Base-by-base conservation (phyloP, 2,329 filamentous ascomycete species). In the Aquanectria penicillioides region DNA sequence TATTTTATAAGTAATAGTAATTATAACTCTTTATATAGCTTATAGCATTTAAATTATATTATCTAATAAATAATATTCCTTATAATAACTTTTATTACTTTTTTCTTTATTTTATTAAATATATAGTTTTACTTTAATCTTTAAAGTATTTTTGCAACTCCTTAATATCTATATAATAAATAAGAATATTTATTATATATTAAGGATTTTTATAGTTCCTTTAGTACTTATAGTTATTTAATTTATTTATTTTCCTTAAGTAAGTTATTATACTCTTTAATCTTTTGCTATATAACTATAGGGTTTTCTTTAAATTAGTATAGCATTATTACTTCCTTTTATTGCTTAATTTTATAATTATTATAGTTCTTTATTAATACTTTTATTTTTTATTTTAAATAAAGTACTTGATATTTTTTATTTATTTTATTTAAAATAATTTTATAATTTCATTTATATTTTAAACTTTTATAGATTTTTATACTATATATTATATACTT, bases 21-120 rank as follows among this genome's bases (percentile, higher is more conserved):
- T 44, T 67, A 20, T 51, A 65, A 3, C 36, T 48, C n/a, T 33
- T 41, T 40, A 33, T 65, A 63, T 7, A 25, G 49, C 9, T 63
- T 59, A 34, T 58, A n/a, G 4, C 28, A 29, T 48, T 15, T 9
- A 18, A n/a, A 2, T 7, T 56, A 58, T 3, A 2, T 54, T 33
- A 43, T 29, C 17, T 17, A 44, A 33, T 49, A 59, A 11, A 55
- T 38, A 26, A 34, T 56, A 49, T 26, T 44, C 17, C 29, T n/a
- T 47, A 50, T 57, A 57, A 50, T 43, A 25, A 49, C 31, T 20
- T 26, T 37, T 25, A 37, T 20, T 25, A 59, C 33, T 31, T 49
- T 36, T 51, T 28, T 22, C 9, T 49, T 44, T 28, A 46, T 34
- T n/a, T 33, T 44, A 29, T 9, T 26, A 20, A 59, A 48, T 43